Percentiles rank a stretch among this genome's conserved stretches.
Evolutionary conservation across 306 rosid species (phyloP).

Genomic region (Calophaca sinica): DNA sequence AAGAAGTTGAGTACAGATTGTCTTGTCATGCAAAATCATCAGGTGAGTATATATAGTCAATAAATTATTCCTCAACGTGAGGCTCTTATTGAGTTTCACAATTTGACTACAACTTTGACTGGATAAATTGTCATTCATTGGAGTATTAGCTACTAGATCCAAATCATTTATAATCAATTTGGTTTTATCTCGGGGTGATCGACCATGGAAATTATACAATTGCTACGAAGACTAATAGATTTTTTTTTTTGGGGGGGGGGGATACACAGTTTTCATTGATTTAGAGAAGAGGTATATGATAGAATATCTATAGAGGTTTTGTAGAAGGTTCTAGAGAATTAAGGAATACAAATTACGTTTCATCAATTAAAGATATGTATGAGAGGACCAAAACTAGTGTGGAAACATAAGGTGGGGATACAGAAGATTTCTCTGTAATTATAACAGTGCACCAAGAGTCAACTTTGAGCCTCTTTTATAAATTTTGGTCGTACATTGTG

Average conservation of each 20-base stretch:
- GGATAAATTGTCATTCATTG: slow-evolving; percentile 1
- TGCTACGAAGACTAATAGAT: neutral
- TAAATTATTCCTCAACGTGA: slow-evolving; percentile 5
- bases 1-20: slow-evolving; percentile 77
- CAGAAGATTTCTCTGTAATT: too few species aligned
- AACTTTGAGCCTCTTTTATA: too few species aligned
- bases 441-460: too few species aligned
- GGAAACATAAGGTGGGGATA: too few species aligned
- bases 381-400: neutral
- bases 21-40: slow-evolving; percentile 82
- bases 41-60: slow-evolving; percentile 57
- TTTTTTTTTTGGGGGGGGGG: neutral
- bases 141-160: neutral
- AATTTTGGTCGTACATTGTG: too few species aligned
- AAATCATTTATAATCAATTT: neutral
- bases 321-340: neutral
- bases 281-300: neutral
- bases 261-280: neutral
- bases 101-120: slow-evolving; percentile 2
- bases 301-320: neutral
- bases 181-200: neutral
- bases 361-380: neutral
- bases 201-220: neutral
- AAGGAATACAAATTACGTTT: neutral
- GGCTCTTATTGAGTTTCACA: neutral